Evolutionary conservation across 2,329 filamentous ascomycete genomes (phyloP).

Genomic region (Ramularia endophylla): DNA sequence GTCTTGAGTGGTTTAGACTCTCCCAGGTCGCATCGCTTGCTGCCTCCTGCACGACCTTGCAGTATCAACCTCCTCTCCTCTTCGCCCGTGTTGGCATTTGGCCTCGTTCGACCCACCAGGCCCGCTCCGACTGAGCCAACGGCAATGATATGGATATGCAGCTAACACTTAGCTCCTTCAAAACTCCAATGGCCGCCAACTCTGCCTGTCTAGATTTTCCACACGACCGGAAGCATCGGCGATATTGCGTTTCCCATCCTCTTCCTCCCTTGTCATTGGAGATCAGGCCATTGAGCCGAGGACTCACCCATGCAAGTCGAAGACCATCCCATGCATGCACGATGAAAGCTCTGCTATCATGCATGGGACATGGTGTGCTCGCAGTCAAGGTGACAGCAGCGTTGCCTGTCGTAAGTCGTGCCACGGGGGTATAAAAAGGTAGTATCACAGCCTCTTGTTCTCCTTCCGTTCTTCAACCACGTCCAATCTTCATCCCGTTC

Average conservation of each 20-base stretch:
- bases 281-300: constrained; percentile 4
- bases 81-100: constrained; percentile 12
- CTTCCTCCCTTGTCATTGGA: constrained; percentile 7
- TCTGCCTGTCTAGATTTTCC: constrained; percentile 20
- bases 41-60: constrained; percentile 17
- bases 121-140: constrained; percentile 15
- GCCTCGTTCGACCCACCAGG: constrained; percentile 22
- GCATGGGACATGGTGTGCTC: constrained; percentile 24
- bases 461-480: constrained; percentile 21
- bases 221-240: constrained; percentile 20
- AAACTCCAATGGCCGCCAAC: constrained; percentile 26
- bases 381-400: constrained; percentile 16
- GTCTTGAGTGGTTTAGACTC: constrained; percentile 7
- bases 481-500: constrained; percentile 6
- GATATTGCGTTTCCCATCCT: constrained; percentile 16
- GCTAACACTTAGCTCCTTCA: constrained; percentile 29
- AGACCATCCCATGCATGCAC: constrained; percentile 11
- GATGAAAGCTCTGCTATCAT: constrained; percentile 13
- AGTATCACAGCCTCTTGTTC: constrained; percentile 13
- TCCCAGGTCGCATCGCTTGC: constrained; percentile 1
- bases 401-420: constrained; percentile 12
- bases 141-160: constrained; percentile 23
- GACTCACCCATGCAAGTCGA: too few relatives aligned
- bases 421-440: constrained; percentile 25
- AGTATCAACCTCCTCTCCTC: constrained; percentile 18